Percentiles rank a stretch among this genome's conserved stretches.
These are phyloP conservation scores for Gracilaria gracilis DNA, from an alignment of 23 red algal species.

Conservation along the genomic window DNA sequence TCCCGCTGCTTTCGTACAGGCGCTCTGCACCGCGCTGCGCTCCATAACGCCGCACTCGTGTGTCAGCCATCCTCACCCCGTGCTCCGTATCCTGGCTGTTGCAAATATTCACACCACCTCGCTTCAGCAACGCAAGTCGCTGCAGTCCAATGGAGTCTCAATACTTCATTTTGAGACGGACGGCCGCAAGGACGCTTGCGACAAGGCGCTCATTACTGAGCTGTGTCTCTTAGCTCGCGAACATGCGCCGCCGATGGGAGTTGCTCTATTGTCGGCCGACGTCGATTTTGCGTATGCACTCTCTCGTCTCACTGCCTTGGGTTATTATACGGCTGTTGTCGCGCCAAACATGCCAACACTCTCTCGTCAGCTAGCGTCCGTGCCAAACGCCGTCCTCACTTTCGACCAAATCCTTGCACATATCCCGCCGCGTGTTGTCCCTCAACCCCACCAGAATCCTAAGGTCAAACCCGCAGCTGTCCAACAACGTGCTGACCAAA, in stretches of 20 bases:
- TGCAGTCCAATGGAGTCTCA: conserved; percentile 43
- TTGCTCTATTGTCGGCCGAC: conserved; percentile 49
- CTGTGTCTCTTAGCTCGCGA: conserved; percentile 45
- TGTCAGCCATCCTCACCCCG: not conserved
- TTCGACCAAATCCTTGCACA: conserved; percentile 17
- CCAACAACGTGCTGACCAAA: not conserved
- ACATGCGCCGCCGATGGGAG: conserved; percentile 33
- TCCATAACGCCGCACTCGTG: not conserved
- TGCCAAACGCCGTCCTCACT: not conserved
- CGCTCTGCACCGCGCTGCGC: conserved; percentile 42
- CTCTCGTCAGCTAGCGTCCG: conserved; percentile 1
- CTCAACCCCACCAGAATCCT: not conserved
- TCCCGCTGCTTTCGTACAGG: not conserved
- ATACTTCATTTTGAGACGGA: conserved; percentile 48
- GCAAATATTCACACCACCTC: conserved; percentile 9
- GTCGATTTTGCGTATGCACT: conserved; percentile 56
- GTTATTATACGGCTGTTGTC: conserved; percentile 55
- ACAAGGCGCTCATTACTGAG: conserved; percentile 63
- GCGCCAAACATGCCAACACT: not conserved
- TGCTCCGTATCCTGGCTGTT: conserved; percentile 50
- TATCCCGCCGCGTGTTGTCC: not conserved
- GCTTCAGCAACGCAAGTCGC: conserved; percentile 9
- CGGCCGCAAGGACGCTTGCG: conserved; percentile 45
- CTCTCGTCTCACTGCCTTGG: conserved; percentile 19
- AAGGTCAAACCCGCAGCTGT: not conserved